Conservation (phyloP, 345 rosid genomes). For the Rhizophora apiculata region DNA sequence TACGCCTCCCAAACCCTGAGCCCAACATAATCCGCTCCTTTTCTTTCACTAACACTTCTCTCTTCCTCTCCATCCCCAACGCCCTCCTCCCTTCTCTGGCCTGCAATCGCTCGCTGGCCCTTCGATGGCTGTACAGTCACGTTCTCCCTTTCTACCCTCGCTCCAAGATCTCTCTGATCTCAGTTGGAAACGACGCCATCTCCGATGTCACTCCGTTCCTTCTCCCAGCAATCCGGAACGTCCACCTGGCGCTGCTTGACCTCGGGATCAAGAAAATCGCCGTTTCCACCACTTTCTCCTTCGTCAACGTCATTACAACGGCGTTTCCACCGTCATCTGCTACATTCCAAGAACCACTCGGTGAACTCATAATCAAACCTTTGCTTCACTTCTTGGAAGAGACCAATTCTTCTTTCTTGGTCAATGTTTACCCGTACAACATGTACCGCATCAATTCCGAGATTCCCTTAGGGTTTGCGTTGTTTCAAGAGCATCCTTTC, state of each 20-base stretch:
- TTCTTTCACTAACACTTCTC: conserved; percentile 71
- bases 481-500: conserved; percentile 72
- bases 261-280: conserved; percentile 59
- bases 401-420: conserved; percentile 72
- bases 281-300: conserved; percentile 85
- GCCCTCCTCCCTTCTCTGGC: conserved; percentile 60
- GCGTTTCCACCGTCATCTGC: conserved; percentile 84
- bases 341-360: conserved; percentile 59
- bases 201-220: conserved; percentile 42
- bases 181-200: conserved; percentile 72
- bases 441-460: conserved; percentile 59
- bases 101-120: conserved; percentile 68
- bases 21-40: conserved; percentile 66
- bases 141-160: conserved; percentile 87
- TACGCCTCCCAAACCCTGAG: conserved; percentile 60
- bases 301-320: conserved; percentile 56
- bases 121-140: conserved; percentile 64
- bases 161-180: conserved; percentile 61
- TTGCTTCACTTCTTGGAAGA: conserved; percentile 62
- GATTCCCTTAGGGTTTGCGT: conserved; percentile 78
- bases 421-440: conserved; percentile 82
- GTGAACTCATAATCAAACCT: conserved; percentile 58
- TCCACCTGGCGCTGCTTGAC: conserved; percentile 50
- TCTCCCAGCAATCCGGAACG: conserved; percentile 65
- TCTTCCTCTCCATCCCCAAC: conserved; percentile 85